A percentile compares a stretch with the other conserved stretches of the same genome.
Conservation (phyloP, 2,329 filamentous ascomycete species). For the Periconia digitata region DNA sequence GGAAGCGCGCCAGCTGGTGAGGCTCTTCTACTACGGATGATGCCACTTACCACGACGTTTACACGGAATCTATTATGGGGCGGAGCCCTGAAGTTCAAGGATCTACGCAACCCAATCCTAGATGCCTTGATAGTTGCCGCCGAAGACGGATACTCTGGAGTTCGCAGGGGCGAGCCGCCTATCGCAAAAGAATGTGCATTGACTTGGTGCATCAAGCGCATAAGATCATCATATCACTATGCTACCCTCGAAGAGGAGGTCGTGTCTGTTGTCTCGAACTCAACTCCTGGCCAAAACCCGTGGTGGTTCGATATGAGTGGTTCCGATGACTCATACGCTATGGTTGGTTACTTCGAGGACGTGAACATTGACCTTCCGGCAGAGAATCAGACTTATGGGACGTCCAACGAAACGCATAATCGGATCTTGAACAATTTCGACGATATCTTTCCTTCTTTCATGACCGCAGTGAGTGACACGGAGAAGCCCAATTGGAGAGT, state of each 20-base stretch:
- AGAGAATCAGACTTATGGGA: conserved; percentile 1
- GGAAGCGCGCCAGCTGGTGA: not conserved
- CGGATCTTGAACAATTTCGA: conserved; percentile 6
- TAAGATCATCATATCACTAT: conserved; percentile 17
- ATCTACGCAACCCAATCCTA: conserved; percentile 9
- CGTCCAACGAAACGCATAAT: conserved; percentile 4
- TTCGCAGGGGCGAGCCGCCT: conserved; percentile 13
- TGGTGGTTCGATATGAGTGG: not conserved
- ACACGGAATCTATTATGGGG: conserved; percentile 1
- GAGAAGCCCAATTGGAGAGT: not conserved
- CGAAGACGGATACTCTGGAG: not conserved
- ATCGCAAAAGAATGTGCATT: conserved; percentile 21
- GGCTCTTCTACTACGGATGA: not conserved
- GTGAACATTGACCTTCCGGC: not conserved
- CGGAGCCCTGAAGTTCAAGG: conserved; percentile 19
- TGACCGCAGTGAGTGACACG: not conserved
- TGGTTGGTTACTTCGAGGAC: not conserved
- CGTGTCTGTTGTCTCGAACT: conserved; percentile 2
- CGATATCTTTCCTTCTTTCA: conserved; percentile 10
- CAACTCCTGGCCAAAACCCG: not conserved
- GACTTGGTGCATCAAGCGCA: conserved; percentile 25
- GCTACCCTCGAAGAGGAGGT: conserved; percentile 19
- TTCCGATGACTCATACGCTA: not conserved
- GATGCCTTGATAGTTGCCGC: conserved; percentile 14
- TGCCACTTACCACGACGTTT: not conserved